Evolutionary conservation across 495 filamentous ascomycete species (phyloP), one percentile per base, ranked within the genome.

Genomic region (Bryoglossum gracile): DNA sequence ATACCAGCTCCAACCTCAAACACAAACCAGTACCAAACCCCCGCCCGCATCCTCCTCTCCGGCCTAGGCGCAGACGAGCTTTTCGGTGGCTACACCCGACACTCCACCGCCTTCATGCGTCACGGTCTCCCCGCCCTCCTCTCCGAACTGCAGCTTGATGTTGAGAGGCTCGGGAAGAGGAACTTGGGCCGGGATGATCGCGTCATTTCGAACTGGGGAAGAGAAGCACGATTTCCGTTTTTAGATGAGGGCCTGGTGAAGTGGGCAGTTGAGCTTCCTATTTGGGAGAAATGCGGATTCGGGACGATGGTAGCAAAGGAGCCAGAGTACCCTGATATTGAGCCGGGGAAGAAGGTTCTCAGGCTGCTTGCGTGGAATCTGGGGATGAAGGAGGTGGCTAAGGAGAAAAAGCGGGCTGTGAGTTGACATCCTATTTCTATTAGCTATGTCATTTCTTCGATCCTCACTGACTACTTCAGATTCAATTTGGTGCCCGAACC

Each of bases 11-110:
- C n/a, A n/a, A n/a, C n/a, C n/a, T n/a, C 45, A 8, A 23, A 42
- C 25, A 8, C 42, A 1, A 43, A 44, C n/a, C 19, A 47, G 16
- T 90, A 89, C 62, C 75, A 67, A 4, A 88, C 87, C 1, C 70
- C 81, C 0, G 84, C 92, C 0, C 81, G 90, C 11, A 84, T 95
- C 2, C 75, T 97, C 0, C 72, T 99, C 3, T 96, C 91, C 8
- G 92, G 92, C 8, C 80, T 99, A 6, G 92, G 92, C 2, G 92
- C 92, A 3, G 92, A 99, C 61, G 92, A 99, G 65, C 81, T 99
- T 2, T 94, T 99, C 53, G 92, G 83, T 16, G 92, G 92, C 4
- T 99, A 99, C 58, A 80, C 80, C 9, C 81, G 92, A 2, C 92
- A 99, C 54, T 77, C 81, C 1, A 76, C 81, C 4, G 87, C 90